phyloP scores from a whole-genome alignment of 1,139 yeast species.

The Hansenula lynferdii region DNA sequence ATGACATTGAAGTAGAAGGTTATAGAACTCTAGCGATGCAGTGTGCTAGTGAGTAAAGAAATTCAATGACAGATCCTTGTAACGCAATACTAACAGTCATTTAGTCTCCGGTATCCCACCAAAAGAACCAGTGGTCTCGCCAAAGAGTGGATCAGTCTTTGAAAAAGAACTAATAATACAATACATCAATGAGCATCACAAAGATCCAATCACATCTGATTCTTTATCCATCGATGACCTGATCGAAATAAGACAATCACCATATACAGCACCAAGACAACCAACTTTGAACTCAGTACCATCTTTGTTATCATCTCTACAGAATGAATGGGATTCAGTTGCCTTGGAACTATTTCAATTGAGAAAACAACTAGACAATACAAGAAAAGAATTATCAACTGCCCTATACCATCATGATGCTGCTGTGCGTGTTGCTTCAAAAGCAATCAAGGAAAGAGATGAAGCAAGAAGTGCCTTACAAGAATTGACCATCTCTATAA shows the following conservation, averaged over 20 bases:
- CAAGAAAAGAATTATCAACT: conserved; percentile 70
- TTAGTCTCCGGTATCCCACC: conserved; percentile 66
- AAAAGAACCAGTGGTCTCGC: conserved; percentile 68
- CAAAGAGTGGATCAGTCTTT: conserved; percentile 66
- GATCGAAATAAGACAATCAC: conserved; percentile 36
- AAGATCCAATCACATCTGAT: conserved; percentile 73
- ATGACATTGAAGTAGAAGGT: no score
- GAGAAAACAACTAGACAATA: conserved; percentile 61
- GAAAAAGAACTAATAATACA: conserved; percentile 58
- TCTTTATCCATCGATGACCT: conserved; percentile 57
- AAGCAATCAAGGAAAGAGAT: conserved; percentile 68
- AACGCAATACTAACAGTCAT: conserved; percentile 6
- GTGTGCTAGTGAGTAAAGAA: conserved; percentile 25
- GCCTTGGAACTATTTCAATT: conserved; percentile 77
- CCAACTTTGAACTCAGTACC: conserved; percentile 71
- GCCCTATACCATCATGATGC: conserved; percentile 88
- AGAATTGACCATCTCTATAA: conserved; percentile 18
- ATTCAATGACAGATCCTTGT: neutral
- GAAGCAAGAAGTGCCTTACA: conserved; percentile 34
- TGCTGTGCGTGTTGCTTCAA: conserved; percentile 80
- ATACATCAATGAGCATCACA: conserved; percentile 59
- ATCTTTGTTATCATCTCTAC: conserved; percentile 64
- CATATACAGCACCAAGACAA: conserved; percentile 41
- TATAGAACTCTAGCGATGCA: conserved; percentile 4
- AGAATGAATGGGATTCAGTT: conserved; percentile 86